Evolutionary conservation across 371 early-diverging fungal genomes (phyloP), one percentile per base, ranked within the genome.

Genomic region (Saksenaea oblongispora): DNA sequence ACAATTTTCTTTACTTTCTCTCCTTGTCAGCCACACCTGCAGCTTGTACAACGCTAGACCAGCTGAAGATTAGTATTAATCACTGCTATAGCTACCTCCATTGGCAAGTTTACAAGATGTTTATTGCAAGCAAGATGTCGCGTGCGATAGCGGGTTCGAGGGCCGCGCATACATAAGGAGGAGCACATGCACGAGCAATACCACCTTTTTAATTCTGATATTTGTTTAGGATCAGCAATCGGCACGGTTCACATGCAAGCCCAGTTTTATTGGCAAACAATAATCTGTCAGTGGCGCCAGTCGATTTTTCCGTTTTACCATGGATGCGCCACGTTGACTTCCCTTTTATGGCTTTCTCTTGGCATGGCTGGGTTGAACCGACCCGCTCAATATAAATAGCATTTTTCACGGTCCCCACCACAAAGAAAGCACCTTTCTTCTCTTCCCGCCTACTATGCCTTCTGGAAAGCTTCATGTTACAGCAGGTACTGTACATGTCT

Each of bases 341-440:
- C 24, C 51, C 51, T 47, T 47, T 18, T 44, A 17, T 22, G 51
- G 51, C 9, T 47, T 47, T 47, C 51, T 47, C 51, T 47, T 47
- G 51, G 51, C 51, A 47, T 11, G 11, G 39, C 39, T 39, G 39
- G 39, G 39, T 39, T 39, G 31, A 31, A n/a, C n/a, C 36, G 36
- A 36, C 36, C 36, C 0, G 15, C 8, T 15, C 3, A n/a, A 11
- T 47, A 47, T 47, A 47, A 47, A 47, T 47, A 47, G 51, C 22
- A 47, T 14, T 41, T n/a, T 47, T 47, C 51, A 47, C 51, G 51
- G 51, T 47, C 22, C 51, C 51, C 5, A 47, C 22, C 51, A 22
- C 51, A 22, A 47, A 17, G 27, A 18, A 47, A 10, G 22, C 11
- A 47, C 22, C n/a, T 47, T 47, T 11, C 51, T 22, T 47, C 22